Base-by-base conservation (phyloP, 768 basidiomycete genomes). In the Daedalea quercina region DNA sequence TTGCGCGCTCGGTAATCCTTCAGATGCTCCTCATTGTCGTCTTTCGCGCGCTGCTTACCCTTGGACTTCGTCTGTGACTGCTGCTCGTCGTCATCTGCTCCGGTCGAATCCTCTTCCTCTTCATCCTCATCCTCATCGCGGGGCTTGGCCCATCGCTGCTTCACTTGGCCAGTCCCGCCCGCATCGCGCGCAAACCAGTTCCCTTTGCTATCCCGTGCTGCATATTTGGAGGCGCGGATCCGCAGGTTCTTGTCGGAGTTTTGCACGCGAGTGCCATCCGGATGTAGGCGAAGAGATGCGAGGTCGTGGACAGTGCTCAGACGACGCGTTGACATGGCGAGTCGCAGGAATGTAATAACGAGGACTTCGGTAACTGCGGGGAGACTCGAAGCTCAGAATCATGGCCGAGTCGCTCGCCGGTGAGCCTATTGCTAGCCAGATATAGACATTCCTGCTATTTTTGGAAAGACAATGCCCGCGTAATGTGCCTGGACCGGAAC, bases 161-260 rank as follows among this genome's bases (percentile, higher is more conserved):
- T 70, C 60, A 79, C 71, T 2, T 60, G 71, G 7, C 63, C 67
- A 28, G 66, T 63, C 1, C 86, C 85, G 17, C 77, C 84, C 1
- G 85, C 85, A 60, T 87, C 84, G 31, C 63, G 69, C 9, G 86
- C 85, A 20, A 85, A 76, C 81, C 83, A 85, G 54, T 84, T 83
- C 12, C 79, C 81, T 44, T 77, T 73, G 1, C 69, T 51, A 63
- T 81, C 78, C 48, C 71, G 69, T 2, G 75, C 65, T 13, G 71
- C 65, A 42, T 63, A 63, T 28, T 58, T 66, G 17, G 72, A 69
- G 26, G 66, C 70, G 52, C 72, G 68, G 6, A 58, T 62, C 23
- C 64, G 60, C 1, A 63, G 54, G 40, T 75, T 78, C 3, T 48
- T 56, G 3, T 71, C 63, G n/a, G 67, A 66, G 48, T 53, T 77